phyloP scores from a whole-genome alignment of 805 yeast genomes.

The Wickerhamiella siamensis region DNA sequence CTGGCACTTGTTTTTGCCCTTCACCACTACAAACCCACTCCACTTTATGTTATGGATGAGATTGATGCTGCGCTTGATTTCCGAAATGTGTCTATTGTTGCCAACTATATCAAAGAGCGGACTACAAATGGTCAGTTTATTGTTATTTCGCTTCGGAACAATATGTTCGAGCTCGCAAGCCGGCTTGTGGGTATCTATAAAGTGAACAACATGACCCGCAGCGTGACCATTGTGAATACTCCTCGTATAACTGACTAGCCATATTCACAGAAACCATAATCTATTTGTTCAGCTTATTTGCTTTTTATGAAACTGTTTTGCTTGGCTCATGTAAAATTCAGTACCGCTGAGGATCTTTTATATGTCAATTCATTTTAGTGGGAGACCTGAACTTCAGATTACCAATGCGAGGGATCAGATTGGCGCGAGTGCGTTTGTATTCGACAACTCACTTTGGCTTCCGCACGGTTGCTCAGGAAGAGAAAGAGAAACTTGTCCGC shows the following conservation, averaged over 20 bases:
- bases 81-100: constrained; percentile 92
- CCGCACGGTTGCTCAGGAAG: constrained; percentile 60
- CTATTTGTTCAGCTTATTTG: neutral
- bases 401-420: no score
- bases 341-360: no score
- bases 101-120: constrained; percentile 88
- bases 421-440: no score
- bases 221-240: constrained; percentile 41
- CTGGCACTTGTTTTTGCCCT: constrained; percentile 91
- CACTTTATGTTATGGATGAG: constrained; percentile 96
- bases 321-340: no score
- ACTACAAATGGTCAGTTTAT: constrained; percentile 94
- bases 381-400: no score
- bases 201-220: constrained; percentile 76
- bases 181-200: constrained; percentile 93
- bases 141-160: constrained; percentile 87
- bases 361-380: no score
- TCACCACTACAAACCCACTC: constrained; percentile 93
- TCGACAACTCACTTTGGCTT: constrained; percentile 87
- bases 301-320: no score
- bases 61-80: constrained; percentile 98
- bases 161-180: constrained; percentile 94
- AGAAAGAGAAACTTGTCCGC: constrained; percentile 59
- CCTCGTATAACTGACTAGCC: constrained; percentile 10
- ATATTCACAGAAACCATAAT: neutral